Evolutionary conservation across 768 basidiomycete genomes (phyloP), one percentile per base, ranked within the genome.

Genomic region (Termitomyces sp.): DNA sequence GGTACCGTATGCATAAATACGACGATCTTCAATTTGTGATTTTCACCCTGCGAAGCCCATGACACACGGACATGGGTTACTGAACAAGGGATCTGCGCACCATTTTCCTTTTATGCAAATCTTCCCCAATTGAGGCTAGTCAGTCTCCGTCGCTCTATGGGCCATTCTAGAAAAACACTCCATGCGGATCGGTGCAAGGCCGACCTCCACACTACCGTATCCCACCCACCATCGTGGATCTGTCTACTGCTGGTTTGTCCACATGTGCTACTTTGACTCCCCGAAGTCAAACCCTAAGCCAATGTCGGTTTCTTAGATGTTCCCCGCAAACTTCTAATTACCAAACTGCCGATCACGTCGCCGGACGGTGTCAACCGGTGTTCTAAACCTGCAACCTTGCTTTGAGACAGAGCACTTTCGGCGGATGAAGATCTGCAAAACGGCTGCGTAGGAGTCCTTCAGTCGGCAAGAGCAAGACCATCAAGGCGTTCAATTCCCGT

Each of bases 331-430:
- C 54, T 62, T 56, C 41, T 41, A 45, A 58, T 64, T 64, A 64
- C 52, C 30, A 57, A 62, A 60, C 43, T 60, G 63, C 63, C 63
- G 63, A 64, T 64, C 63, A 64, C 44, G 53, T 62, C 63, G 63
- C 63, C 55, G 28, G 26, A 43, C 16, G 45, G 48, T 40, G 56
- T 50, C 49, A 52, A 49, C 59, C 56, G 59, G 58, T 45, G 18
- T 62, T 62, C 49, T 52, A 60, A 58, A 33, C n/a, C n/a, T 47
- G 44, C 30, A 49, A 33, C 24, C 18, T 9, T 38, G 38, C 40
- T 6, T 10, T n/a, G 26, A 20, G 28, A 13, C 32, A 36, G 22
- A 52, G 30, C 30, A 56, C 49, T 56, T 58, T 59, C 54, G 26
- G 51, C 32, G 44, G 40, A 53, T 22, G 44, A 62, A 57, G 56